phyloP scores from a whole-genome alignment of 2,329 filamentous ascomycete species.

The Verruconis gallopava region DNA sequence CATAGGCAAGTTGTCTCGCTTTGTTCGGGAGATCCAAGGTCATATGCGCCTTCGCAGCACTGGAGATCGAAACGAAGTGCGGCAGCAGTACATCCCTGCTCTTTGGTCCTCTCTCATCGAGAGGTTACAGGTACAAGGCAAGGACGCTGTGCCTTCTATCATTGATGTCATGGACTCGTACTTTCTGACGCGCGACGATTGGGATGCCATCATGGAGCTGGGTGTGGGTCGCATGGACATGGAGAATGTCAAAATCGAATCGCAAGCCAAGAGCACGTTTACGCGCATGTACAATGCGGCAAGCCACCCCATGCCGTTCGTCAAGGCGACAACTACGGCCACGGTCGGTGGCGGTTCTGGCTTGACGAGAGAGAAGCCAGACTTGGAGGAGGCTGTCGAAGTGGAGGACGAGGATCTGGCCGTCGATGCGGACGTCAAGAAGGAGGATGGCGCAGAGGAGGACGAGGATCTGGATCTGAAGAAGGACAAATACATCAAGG shows the following conservation, averaged over 20 bases:
- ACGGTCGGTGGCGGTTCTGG: slow-evolving; percentile 58
- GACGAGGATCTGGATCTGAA: slow-evolving; percentile 72
- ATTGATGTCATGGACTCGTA: slow-evolving; percentile 97
- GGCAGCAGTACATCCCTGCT: slow-evolving; percentile 84
- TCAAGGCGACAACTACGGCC: slow-evolving; percentile 67
- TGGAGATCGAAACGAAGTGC: slow-evolving; percentile 83
- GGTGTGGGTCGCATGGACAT: slow-evolving; percentile 76
- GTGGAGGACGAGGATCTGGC: slow-evolving; percentile 57
- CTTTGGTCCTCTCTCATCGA: slow-evolving; percentile 73
- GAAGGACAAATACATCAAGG: slow-evolving; percentile 93
- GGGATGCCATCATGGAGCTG: slow-evolving; percentile 82
- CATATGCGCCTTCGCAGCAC: slow-evolving; percentile 90
- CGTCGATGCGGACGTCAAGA: slow-evolving; percentile 54
- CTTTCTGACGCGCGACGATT: slow-evolving; percentile 87
- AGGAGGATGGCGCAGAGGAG: slow-evolving; percentile 43
- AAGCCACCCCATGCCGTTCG: slow-evolving; percentile 85
- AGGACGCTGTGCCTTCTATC: slow-evolving; percentile 65
- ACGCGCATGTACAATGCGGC: slow-evolving; percentile 80
- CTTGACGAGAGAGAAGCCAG: slow-evolving; percentile 61
- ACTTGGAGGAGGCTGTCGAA: slow-evolving; percentile 91
- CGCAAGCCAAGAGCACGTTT: slow-evolving; percentile 77
- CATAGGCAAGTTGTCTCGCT: slow-evolving; percentile 53
- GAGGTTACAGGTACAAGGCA: slow-evolving; percentile 63
- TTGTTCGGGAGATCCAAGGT: slow-evolving; percentile 85
- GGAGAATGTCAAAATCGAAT: slow-evolving; percentile 62